These are phyloP conservation scores for Collybia nuda DNA, from an alignment of 768 basidiomycete species.

Conservation along the genomic window DNA sequence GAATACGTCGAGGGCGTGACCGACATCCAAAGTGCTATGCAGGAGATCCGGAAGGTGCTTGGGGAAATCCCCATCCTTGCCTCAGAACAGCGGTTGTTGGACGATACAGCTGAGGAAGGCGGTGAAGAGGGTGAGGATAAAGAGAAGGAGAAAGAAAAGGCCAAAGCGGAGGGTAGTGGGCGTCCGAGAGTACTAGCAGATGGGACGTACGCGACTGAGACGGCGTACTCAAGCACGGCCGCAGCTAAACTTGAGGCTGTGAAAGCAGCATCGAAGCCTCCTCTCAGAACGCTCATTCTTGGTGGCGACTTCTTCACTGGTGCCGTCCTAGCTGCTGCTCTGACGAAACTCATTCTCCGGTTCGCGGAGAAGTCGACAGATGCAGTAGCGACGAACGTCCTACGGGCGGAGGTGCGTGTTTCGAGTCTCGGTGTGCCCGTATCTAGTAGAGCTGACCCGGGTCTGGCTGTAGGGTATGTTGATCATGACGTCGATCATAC, in stretches of 20 bases:
- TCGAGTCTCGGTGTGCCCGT: background rate
- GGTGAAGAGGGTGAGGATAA: constrained; percentile 49
- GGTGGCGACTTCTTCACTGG: constrained; percentile 98
- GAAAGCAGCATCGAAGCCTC: constrained; percentile 87
- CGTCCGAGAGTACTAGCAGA: constrained; percentile 87
- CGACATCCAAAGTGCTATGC: constrained; percentile 74
- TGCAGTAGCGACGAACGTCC: constrained; percentile 51
- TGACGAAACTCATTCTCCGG: constrained; percentile 90
- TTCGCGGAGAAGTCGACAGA: constrained; percentile 57
- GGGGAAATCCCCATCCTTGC: constrained; percentile 98
- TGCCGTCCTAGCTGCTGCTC: constrained; percentile 80
- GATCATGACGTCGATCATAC: constrained; percentile 96
- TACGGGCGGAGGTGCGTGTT: constrained; percentile 78
- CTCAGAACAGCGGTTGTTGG: constrained; percentile 79
- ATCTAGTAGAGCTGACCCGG: background rate
- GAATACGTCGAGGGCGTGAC: constrained; percentile 76
- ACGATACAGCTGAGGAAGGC: constrained; percentile 58
- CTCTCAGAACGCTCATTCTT: constrained; percentile 82
- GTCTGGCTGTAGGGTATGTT: constrained; percentile 72
- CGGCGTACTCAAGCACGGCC: constrained; percentile 71
- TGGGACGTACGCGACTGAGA: constrained; percentile 97
- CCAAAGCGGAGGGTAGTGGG: constrained; percentile 41
- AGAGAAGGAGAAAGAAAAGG: constrained; percentile 51
- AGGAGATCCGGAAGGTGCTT: constrained; percentile 78
- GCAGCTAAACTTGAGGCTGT: constrained; percentile 74